phyloP scores from a whole-genome alignment of 2,329 filamentous ascomycete genomes.

The Pseudocercospora macadamiae region DNA sequence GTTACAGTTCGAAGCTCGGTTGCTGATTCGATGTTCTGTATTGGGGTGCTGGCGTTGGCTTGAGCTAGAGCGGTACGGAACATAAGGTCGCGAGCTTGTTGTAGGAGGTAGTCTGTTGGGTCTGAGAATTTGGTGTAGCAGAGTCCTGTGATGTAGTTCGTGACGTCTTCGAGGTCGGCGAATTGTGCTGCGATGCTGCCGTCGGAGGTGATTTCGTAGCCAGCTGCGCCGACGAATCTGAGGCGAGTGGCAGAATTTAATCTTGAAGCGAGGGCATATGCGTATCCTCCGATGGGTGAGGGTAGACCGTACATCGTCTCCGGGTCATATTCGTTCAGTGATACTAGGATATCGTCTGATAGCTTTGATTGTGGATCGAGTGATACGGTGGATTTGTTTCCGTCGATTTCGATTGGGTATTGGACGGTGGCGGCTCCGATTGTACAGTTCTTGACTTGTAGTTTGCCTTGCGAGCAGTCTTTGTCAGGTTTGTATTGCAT shows the following conservation, averaged over 20 bases:
- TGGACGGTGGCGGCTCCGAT: constrained; percentile 19
- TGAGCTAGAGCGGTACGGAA: constrained; percentile 22
- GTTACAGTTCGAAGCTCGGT: constrained; percentile 13
- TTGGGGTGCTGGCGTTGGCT: constrained; percentile 18
- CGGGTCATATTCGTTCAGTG: constrained; percentile 7
- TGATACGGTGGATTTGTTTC: constrained; percentile 21
- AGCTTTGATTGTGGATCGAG: constrained; percentile 7
- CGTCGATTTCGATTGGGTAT: constrained; percentile 21
- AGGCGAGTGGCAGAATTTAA: constrained; percentile 16
- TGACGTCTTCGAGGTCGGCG: constrained; percentile 15
- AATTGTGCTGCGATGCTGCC: constrained; percentile 20
- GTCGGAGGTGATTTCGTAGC: constrained; percentile 15
- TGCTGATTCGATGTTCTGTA: constrained; percentile 6
- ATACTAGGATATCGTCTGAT: constrained; percentile 6
- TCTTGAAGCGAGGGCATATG: constrained; percentile 20
- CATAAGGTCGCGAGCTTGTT: constrained; percentile 24
- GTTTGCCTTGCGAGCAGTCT: constrained; percentile 13
- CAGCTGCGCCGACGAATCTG: constrained; percentile 19
- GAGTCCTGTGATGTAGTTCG: constrained; percentile 9
- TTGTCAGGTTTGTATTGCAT: constrained; percentile 21
- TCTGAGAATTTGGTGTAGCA: constrained; percentile 21
- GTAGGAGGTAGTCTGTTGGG: constrained; percentile 15
- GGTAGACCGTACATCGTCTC: constrained; percentile 19
- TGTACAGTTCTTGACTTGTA: constrained; percentile 21
- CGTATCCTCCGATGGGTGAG: constrained; percentile 19